Conservation (phyloP, 495 filamentous ascomycete genomes). For the Hyphodiscus hymeniophilus region DNA sequence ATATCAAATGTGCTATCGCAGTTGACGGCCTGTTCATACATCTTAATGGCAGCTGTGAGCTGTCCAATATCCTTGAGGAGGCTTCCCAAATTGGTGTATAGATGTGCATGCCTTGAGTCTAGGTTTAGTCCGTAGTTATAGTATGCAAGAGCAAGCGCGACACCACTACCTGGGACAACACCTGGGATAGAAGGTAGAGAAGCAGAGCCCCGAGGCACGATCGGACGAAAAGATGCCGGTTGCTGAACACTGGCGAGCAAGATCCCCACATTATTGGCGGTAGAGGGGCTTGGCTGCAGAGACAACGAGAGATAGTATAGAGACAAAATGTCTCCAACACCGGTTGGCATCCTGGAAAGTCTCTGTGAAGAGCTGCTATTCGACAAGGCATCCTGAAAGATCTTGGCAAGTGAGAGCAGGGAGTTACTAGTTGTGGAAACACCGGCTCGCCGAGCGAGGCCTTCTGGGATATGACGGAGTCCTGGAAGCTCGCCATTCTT, state of each 20-base stretch:
- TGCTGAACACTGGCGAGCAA: conserved; percentile 91
- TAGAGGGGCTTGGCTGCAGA: conserved; percentile 91
- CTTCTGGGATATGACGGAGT: conserved; percentile 64
- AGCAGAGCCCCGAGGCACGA: conserved; percentile 20
- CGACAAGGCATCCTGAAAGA: conserved; percentile 98
- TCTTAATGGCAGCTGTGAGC: conserved; percentile 80
- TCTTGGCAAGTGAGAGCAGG: conserved; percentile 89
- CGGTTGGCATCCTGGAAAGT: conserved; percentile 52
- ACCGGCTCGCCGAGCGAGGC: conserved; percentile 67
- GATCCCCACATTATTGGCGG: conserved; percentile 97
- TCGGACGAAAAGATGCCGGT: conserved; percentile 38
- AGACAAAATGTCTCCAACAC: conserved; percentile 87
- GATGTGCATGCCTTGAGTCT: conserved; percentile 87
- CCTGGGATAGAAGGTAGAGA: conserved; percentile 55
- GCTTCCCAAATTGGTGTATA: conserved; percentile 95
- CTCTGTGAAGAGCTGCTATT: conserved; percentile 54
- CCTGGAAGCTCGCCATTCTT: conserved; percentile 68
- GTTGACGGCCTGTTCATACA: conserved; percentile 92
- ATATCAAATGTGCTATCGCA: conserved; percentile 95
- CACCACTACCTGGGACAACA: conserved; percentile 74
- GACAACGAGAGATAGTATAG: conserved; percentile 96
- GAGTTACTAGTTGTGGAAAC: conserved; percentile 95
- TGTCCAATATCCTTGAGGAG: conserved; percentile 96
- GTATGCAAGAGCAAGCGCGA: conserved; percentile 83
- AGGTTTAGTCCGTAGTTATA: conserved; percentile 90